phyloP scores from a whole-genome alignment of 2,329 filamentous ascomycete species.

The Cercospora zeae-maydis region DNA sequence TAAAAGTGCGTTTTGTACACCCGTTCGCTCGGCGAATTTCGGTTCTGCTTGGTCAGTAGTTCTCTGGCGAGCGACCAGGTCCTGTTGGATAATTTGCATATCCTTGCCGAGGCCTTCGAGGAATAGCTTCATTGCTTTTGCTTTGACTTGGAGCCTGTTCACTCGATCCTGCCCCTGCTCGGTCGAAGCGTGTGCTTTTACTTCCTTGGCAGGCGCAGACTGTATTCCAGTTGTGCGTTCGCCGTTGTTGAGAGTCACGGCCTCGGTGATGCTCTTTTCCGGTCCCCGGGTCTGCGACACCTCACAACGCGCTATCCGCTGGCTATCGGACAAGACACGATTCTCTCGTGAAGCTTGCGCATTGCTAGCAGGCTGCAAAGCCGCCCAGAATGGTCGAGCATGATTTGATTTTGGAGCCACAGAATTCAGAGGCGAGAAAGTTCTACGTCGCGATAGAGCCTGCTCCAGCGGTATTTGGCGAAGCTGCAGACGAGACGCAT shows the following conservation, averaged over 20 bases:
- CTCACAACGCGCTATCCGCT: not conserved
- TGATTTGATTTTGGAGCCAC: not conserved
- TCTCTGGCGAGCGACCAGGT: slow-evolving; percentile 10
- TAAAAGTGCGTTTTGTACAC: not conserved
- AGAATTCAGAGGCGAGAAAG: not conserved
- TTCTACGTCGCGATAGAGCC: not conserved
- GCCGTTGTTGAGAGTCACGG: not conserved
- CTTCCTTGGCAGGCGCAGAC: not conserved
- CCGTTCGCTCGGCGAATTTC: not conserved
- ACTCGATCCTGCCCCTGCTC: not conserved
- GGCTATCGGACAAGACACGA: not conserved
- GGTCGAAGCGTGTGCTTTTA: not conserved
- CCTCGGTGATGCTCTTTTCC: not conserved
- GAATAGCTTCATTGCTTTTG: slow-evolving; percentile 24
- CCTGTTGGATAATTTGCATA: slow-evolving; percentile 20
- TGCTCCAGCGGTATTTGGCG: not conserved
- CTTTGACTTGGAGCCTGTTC: slow-evolving; percentile 8
- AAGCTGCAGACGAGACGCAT: not conserved
- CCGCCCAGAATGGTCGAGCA: not conserved
- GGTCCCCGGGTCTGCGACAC: not conserved
- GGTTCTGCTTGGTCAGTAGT: not conserved
- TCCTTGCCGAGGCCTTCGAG: slow-evolving; percentile 28
- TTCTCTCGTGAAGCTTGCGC: not conserved
- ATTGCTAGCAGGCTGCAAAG: not conserved
- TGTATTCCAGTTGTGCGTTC: not conserved